Evolutionary conservation across 257 asterid genomes (phyloP).

Genomic region (Jasminum sambac): DNA sequence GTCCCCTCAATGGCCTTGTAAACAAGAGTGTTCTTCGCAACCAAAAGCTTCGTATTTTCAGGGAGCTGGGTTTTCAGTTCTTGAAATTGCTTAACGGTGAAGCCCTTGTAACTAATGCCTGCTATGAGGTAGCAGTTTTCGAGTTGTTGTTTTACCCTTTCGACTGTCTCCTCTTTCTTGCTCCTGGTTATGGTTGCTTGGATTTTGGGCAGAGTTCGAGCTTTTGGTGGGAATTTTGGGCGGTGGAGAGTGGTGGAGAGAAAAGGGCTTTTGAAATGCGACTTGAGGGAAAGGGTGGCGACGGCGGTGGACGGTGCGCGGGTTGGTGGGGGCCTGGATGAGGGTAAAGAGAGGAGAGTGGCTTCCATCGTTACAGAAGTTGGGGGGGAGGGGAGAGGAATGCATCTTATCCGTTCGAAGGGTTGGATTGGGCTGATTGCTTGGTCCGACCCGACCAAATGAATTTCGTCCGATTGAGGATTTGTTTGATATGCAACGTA

Average conservation of each 20-base stretch:
- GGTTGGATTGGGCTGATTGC: too few species aligned
- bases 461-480: too few species aligned
- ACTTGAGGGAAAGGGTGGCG: conserved; percentile 51
- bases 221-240: conserved; percentile 27
- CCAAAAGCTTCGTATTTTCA: conserved; percentile 70
- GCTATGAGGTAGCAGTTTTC: conserved; percentile 75
- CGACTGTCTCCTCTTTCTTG: conserved; percentile 88
- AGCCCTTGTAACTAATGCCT: conserved; percentile 80
- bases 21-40: conserved; percentile 86
- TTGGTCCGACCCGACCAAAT: too few species aligned
- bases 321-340: conserved; percentile 38
- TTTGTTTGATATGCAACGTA: too few species aligned
- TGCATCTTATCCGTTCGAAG: not conserved
- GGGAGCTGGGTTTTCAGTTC: conserved; percentile 77
- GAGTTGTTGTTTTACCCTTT: conserved; percentile 69
- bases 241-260: conserved; percentile 30
- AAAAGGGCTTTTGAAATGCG: conserved; percentile 64
- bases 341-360: conserved; percentile 53
- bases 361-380: conserved; percentile 57
- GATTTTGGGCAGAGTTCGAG: conserved; percentile 42
- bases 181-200: conserved; percentile 78
- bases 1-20: conserved; percentile 86
- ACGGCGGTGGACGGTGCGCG: conserved; percentile 22
- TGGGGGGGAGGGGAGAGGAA: not conserved
- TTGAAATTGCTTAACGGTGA: conserved; percentile 76